Base-by-base conservation (phyloP, 2,329 filamentous ascomycete species). In the Elsinoe perseae region DNA sequence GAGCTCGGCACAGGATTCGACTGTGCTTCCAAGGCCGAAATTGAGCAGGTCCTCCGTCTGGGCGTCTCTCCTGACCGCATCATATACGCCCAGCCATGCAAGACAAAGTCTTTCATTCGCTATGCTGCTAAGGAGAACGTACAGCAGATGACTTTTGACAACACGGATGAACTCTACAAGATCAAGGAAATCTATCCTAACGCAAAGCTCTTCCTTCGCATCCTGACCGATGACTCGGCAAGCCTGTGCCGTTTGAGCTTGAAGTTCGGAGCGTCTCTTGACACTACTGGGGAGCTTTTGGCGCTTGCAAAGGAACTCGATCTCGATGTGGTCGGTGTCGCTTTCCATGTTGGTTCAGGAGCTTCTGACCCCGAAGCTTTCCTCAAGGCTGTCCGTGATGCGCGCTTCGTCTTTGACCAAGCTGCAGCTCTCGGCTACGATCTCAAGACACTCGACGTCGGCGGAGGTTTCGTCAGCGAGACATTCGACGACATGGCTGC, bases 101-200 rank as follows among this genome's bases (percentile, higher is more conserved):
- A 98, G 84, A 98, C 93, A 67, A 95, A 93, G 77, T 96, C 92
- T 48, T 97, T 96, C 72, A 80, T 98, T 61, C 89, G 91, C 68
- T 95, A 91, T 68, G 93, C 95, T 62, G 84, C 87, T 67, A 81
- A 83, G 69, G 79, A 85, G 63, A 87, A 86, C 64, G 93, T 98
- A 70, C 92, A 87, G 76, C 89, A 95, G 79, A 97, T 98, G 92
- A 98, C 93, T 2, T 97, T 98, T 69, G 93, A 98, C 80, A 98
- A 98, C 66, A 83, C 87, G 70, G 93, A 98, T 71, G 93, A 98
- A 79, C 82, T 98, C 54, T 89, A 92, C 82, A 98, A 98, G 81
- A 92, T 95, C 72, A 93, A 95, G 73, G 87, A 89, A 72, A 82
- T 93, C 65, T 96, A 82, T 68, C 92, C 93, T 2, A 83, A 83